A percentile compares a stretch with the other conserved stretches of the same genome.
Conservation (phyloP, 1,284 basidiomycete species). For the Apiotrichum sp. region DNA sequence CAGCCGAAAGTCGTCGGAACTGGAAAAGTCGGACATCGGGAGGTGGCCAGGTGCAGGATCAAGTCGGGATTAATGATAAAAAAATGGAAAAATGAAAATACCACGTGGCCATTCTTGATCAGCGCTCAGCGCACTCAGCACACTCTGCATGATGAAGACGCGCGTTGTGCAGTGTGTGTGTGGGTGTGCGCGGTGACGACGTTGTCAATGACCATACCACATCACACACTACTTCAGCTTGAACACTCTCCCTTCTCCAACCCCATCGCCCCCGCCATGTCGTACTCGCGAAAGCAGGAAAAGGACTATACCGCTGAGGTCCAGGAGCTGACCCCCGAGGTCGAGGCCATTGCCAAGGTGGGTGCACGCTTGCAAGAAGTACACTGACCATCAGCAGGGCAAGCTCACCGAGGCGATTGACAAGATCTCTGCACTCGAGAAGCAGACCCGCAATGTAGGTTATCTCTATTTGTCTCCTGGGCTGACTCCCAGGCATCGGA, state of each 20-base stretch:
- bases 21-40: constrained; percentile 18
- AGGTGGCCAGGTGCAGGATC: neutral
- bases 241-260: neutral
- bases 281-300: constrained; percentile 51
- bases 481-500: constrained; percentile 69
- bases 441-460: constrained; percentile 91
- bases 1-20: neutral
- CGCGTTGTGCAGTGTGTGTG: neutral
- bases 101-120: neutral
- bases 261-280: constrained; percentile 24
- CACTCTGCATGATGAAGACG: constrained; percentile 1
- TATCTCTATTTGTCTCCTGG: neutral
- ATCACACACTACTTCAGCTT: neutral
- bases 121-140: too few species aligned
- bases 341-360: constrained; percentile 49
- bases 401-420: constrained; percentile 81
- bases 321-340: constrained; percentile 48
- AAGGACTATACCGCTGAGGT: constrained; percentile 53
- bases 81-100: neutral
- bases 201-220: neutral
- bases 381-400: constrained; percentile 50
- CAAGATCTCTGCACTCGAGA: constrained; percentile 82
- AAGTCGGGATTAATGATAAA: neutral
- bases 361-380: constrained; percentile 4
- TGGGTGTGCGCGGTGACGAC: neutral